Conservation (phyloP, 2,329 filamentous ascomycete genomes). For the Paraconiothyrium sp. region DNA sequence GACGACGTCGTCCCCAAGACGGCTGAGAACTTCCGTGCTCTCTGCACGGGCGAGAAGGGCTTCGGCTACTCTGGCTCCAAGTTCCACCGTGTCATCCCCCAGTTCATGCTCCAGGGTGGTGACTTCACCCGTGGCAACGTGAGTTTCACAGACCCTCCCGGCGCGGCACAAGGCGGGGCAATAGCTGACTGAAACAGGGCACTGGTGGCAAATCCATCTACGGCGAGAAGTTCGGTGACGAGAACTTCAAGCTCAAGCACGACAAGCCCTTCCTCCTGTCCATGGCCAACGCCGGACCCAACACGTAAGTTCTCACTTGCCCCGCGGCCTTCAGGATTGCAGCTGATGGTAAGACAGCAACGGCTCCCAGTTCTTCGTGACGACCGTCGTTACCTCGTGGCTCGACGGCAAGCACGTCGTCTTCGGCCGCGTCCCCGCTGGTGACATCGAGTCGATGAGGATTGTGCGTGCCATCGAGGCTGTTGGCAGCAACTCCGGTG, state of each 20-base stretch:
- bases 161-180: constrained; percentile 14
- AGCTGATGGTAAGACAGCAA: constrained; percentile 59
- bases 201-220: constrained; percentile 95
- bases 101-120: constrained; percentile 96
- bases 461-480: constrained; percentile 69
- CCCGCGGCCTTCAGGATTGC: constrained; percentile 13
- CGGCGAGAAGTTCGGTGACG: constrained; percentile 91
- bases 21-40: constrained; percentile 81
- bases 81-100: constrained; percentile 92
- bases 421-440: constrained; percentile 75
- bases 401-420: constrained; percentile 85
- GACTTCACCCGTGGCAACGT: constrained; percentile 95
- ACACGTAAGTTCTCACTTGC: constrained; percentile 71
- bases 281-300: constrained; percentile 95
- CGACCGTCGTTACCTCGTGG: constrained; percentile 72
- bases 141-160: constrained; percentile 52
- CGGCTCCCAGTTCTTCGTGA: constrained; percentile 79
- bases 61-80: constrained; percentile 83
- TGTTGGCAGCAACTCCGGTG: constrained; percentile 64
- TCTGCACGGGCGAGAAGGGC: constrained; percentile 83
- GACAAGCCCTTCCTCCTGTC: constrained; percentile 79
- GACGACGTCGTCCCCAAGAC: constrained; percentile 90
- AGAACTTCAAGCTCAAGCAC: constrained; percentile 88
- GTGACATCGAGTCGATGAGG: constrained; percentile 62
- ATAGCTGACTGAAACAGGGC: constrained; percentile 64